Evolutionary conservation across 495 filamentous ascomycete species (phyloP), one percentile per base, ranked within the genome.

Genomic region (Talaromyces borbonicus): DNA sequence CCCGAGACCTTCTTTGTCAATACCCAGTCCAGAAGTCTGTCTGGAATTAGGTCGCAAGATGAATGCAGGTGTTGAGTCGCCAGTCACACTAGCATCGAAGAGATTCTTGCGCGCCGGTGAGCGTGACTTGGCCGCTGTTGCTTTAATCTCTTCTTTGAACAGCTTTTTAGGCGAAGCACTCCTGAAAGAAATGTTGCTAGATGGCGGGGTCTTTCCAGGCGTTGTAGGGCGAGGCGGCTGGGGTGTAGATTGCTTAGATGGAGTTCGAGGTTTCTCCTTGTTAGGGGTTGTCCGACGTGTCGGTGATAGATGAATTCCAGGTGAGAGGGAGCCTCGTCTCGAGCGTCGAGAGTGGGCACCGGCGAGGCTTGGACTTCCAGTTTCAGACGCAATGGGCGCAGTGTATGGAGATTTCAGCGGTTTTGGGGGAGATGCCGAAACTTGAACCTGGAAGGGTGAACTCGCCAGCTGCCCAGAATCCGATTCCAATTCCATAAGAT

Each of bases 21-120:
- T 79, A 8, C 86, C 87, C 48, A 90, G 57, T 3, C 85, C 87
- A 5, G 83, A 85, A 20, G 82, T 79, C 32, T 77, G 74, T n/a
- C 67, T 61, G 15, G 75, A 69, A 30, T 77, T 74, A 8, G 85
- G 84, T 3, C 78, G 83, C 16, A 86, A 55, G 15, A 85, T 63
- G 47, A 85, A 73, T 14, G 69, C 76, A 29, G 83, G 83, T 1
- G 80, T 81, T 9, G 68, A 72, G 12, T 72, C 49, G 5, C 81
- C 82, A 14, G 74, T 80, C 3, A 56, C 56, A 24, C 68, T 64
- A 59, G 80, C 69, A 42, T 73, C 77, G 52, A 84, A 84, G 7
- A 85, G 57, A 25, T 75, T 74, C 37, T 56, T 51, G 24, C 66
- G 60, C 26, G 58, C 51, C 35, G 66, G 53, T 12, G 63, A 59